phyloP scores from a whole-genome alignment of 2,329 filamentous ascomycete species.

The Apiospora arundinis region DNA sequence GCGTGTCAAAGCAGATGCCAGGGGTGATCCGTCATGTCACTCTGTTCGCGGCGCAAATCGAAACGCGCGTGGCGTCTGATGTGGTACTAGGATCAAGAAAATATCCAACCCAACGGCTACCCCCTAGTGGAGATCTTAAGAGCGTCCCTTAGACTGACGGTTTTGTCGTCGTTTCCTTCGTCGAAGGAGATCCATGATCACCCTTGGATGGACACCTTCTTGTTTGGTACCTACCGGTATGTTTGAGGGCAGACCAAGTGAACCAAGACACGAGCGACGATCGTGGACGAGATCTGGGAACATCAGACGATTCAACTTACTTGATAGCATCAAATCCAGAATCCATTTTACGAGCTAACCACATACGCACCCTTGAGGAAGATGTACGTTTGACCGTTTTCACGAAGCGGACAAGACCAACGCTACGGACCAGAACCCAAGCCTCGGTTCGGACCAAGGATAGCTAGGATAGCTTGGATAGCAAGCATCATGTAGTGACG shows the following conservation, averaged over 20 bases:
- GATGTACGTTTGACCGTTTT: too few relatives aligned
- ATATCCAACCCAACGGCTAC: not conserved
- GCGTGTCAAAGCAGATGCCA: not conserved
- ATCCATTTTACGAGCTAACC: too few relatives aligned
- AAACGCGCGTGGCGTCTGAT: constrained; percentile 17
- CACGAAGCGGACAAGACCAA: too few relatives aligned
- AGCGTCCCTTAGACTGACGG: not conserved
- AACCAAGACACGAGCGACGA: not conserved
- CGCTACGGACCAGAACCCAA: not conserved
- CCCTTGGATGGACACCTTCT: not conserved
- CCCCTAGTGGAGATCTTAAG: not conserved
- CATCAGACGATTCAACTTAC: not conserved
- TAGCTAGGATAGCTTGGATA: not conserved
- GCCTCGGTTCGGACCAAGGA: not conserved
- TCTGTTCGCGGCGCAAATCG: constrained; percentile 14
- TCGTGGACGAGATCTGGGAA: not conserved
- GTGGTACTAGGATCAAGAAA: not conserved
- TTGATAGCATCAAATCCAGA: too few relatives aligned
- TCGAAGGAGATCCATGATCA: not conserved
- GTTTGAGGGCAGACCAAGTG: not conserved
- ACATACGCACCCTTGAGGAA: too few relatives aligned
- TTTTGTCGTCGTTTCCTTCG: not conserved
- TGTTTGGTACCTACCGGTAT: not conserved
- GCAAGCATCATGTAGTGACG: not conserved
- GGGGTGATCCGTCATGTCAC: not conserved